Conservation (phyloP, 2,329 filamentous ascomycete species). For the Alternaria sp. region DNA sequence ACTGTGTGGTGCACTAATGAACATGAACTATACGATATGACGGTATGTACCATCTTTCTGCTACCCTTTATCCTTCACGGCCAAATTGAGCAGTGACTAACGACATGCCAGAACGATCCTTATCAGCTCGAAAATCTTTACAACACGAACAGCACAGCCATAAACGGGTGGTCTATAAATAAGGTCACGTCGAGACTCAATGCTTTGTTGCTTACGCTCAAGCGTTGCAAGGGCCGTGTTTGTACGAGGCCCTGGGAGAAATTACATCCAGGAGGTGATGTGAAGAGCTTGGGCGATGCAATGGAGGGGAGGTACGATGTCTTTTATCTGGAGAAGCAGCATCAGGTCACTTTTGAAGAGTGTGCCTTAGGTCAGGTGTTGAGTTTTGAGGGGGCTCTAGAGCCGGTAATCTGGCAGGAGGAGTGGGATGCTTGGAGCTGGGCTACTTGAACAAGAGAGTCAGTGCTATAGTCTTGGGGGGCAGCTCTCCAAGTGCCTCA, state of each 20-base stretch:
- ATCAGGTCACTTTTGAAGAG: slow-evolving; percentile 61
- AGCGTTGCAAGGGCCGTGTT: slow-evolving; percentile 64
- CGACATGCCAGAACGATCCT: slow-evolving; percentile 37
- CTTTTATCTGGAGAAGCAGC: slow-evolving; percentile 62
- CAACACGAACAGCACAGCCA: not conserved
- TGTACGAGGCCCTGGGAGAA: slow-evolving; percentile 67
- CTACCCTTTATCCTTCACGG: not conserved
- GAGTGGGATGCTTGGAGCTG: slow-evolving; percentile 32
- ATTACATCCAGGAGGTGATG: slow-evolving; percentile 63
- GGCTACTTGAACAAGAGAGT: slow-evolving; percentile 8
- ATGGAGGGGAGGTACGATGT: slow-evolving; percentile 58
- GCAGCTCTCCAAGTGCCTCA: not conserved
- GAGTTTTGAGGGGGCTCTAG: slow-evolving; percentile 59
- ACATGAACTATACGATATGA: slow-evolving; percentile 71
- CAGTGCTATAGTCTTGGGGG: not conserved
- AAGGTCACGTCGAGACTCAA: slow-evolving; percentile 54
- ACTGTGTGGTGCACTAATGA: slow-evolving; percentile 75
- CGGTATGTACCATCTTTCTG: slow-evolving; percentile 48
- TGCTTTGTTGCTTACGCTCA: slow-evolving; percentile 66
- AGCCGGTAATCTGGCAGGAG: slow-evolving; percentile 24
- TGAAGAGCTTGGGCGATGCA: slow-evolving; percentile 62
- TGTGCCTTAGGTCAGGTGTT: slow-evolving; percentile 67
- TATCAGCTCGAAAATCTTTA: slow-evolving; percentile 49
- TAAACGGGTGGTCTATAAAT: slow-evolving; percentile 19
- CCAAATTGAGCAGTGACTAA: not conserved